phyloP scores from a whole-genome alignment of 257 asterid species.

The Scutellaria minor region DNA sequence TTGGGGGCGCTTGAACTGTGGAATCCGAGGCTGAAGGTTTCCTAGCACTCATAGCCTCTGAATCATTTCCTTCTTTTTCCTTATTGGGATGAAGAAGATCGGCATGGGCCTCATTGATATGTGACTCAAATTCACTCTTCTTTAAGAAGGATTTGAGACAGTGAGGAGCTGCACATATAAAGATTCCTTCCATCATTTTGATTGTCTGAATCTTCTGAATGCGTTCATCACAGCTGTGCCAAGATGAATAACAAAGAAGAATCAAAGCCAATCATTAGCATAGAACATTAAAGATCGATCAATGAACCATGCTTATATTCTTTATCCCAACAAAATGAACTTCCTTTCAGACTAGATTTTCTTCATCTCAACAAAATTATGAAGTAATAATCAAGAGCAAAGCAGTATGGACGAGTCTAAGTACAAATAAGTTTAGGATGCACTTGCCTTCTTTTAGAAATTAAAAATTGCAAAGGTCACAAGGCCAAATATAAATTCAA shows the following conservation, averaged over 20 bases:
- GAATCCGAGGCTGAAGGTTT: conserved; percentile 84
- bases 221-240: conserved; percentile 84
- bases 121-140: conserved; percentile 75
- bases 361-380: not conserved
- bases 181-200: conserved; percentile 89
- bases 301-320: not conserved
- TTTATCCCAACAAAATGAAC: not conserved
- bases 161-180: conserved; percentile 92
- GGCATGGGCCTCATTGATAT: conserved; percentile 62
- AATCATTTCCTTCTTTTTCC: conserved; percentile 69
- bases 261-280: conserved; percentile 8
- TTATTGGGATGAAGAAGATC: conserved; percentile 62
- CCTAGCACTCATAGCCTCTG: conserved; percentile 68
- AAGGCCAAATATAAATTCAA: not conserved
- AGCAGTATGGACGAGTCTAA: conserved; percentile 4
- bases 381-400: conserved; percentile 9
- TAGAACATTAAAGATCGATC: not conserved
- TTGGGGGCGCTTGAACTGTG: conserved; percentile 85
- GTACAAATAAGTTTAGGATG: not conserved
- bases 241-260: conserved; percentile 31
- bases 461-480: not conserved
- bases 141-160: conserved; percentile 91
- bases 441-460: conserved; percentile 2
- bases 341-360: not conserved
- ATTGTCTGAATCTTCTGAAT: conserved; percentile 95